phyloP scores from a whole-genome alignment of 202 grass and related monocot species.

The Schoenoplectus triqueter region DNA sequence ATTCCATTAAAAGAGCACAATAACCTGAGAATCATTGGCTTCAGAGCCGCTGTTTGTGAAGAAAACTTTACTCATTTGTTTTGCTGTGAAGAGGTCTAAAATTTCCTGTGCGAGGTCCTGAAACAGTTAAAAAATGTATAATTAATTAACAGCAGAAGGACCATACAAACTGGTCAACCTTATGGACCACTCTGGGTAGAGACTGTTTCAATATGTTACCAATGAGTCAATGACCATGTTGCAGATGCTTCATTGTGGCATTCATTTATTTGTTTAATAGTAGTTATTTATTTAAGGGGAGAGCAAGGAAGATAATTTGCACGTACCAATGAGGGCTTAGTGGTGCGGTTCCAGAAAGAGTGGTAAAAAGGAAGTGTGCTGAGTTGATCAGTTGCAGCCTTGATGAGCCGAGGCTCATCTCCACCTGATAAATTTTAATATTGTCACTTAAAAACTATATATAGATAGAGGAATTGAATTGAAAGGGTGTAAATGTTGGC shows the following conservation, averaged over 20 bases:
- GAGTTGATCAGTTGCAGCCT: slow-evolving; percentile 81
- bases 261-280: slow-evolving; percentile 7
- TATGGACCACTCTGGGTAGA: not conserved
- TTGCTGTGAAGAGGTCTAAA: slow-evolving; percentile 72
- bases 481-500: not conserved
- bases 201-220: not conserved
- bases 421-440: slow-evolving; percentile 67
- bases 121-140: slow-evolving; percentile 36
- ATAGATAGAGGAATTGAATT: slow-evolving; percentile 18
- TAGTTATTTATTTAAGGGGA: slow-evolving; percentile 7
- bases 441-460: slow-evolving; percentile 10
- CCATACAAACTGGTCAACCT: slow-evolving; percentile 22
- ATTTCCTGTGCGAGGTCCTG: slow-evolving; percentile 96
- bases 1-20: slow-evolving; percentile 21
- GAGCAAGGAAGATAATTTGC: slow-evolving; percentile 22
- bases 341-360: slow-evolving; percentile 97
- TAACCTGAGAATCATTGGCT: slow-evolving; percentile 97
- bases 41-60: slow-evolving; percentile 97
- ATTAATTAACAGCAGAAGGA: not conserved
- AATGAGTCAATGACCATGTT: not conserved
- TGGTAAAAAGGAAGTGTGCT: slow-evolving; percentile 95
- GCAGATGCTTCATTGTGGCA: not conserved
- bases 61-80: slow-evolving; percentile 94
- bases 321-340: slow-evolving; percentile 80
- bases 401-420: slow-evolving; percentile 74